phyloP scores from a whole-genome alignment of 2,329 filamentous ascomycete genomes.

The Sclerotinia subarctica region DNA sequence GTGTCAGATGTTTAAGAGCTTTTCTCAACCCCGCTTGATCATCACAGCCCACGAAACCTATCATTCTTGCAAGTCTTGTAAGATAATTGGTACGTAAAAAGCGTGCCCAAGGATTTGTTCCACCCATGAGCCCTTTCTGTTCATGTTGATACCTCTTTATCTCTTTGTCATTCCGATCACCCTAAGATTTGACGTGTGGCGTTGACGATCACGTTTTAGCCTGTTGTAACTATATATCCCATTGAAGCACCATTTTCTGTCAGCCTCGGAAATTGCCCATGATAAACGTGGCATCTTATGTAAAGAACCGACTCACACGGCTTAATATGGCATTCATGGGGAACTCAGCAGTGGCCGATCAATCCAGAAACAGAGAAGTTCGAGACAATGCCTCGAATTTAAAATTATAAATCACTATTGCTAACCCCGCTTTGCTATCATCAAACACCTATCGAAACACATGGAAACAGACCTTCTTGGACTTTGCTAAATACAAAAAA shows the following conservation, averaged over 20 bases:
- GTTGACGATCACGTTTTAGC: background rate
- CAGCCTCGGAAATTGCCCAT: background rate
- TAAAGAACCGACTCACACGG: background rate
- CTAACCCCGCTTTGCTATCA: background rate
- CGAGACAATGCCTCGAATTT: background rate
- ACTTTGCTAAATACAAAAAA: background rate
- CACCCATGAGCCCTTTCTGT: slow-evolving; percentile 23
- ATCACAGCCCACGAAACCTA: slow-evolving; percentile 30
- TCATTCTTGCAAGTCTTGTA: slow-evolving; percentile 45
- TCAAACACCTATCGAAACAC: background rate
- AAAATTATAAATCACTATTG: background rate
- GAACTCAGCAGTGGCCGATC: too few relatives aligned
- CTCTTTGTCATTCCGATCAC: background rate
- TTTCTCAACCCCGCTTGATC: slow-evolving; percentile 44
- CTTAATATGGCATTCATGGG: background rate
- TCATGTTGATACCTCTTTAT: slow-evolving; percentile 24
- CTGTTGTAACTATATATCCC: background rate
- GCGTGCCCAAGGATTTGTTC: slow-evolving; percentile 32
- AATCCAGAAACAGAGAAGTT: background rate
- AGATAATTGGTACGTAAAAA: slow-evolving; percentile 31
- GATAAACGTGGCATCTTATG: background rate
- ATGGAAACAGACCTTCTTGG: background rate
- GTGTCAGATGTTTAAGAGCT: too few relatives aligned
- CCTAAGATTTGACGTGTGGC: background rate
- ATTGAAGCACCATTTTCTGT: background rate